phyloP scores from a whole-genome alignment of 2,329 filamentous ascomycete genomes.

The Colletotrichum paranaense region DNA sequence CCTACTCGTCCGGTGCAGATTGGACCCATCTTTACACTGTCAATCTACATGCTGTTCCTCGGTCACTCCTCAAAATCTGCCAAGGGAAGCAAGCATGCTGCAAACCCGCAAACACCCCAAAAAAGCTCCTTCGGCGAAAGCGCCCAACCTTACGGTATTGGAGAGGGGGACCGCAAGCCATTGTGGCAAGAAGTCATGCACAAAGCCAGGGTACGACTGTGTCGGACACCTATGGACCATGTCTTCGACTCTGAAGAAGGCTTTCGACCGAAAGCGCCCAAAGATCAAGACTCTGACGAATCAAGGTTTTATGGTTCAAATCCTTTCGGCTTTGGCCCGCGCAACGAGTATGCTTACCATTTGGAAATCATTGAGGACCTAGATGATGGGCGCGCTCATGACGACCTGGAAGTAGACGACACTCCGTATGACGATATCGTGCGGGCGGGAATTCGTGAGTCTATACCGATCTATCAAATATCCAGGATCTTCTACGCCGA shows the following conservation, averaged over 20 bases:
- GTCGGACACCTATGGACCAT: constrained; percentile 70
- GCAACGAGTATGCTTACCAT: constrained; percentile 77
- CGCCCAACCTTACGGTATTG: constrained; percentile 56
- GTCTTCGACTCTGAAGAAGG: constrained; percentile 55
- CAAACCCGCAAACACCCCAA: not conserved
- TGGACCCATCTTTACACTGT: constrained; percentile 86
- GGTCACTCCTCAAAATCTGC: constrained; percentile 67
- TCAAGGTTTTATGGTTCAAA: constrained; percentile 9
- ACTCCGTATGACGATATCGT: constrained; percentile 54
- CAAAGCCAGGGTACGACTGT: constrained; percentile 86
- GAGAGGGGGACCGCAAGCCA: constrained; percentile 69
- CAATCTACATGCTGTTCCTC: constrained; percentile 94
- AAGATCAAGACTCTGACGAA: not conserved
- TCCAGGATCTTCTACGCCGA: constrained; percentile 95
- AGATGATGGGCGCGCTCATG: constrained; percentile 66
- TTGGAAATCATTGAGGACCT: constrained; percentile 86
- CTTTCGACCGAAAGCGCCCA: constrained; percentile 39
- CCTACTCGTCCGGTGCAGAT: constrained; percentile 78
- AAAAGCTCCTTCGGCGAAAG: not conserved
- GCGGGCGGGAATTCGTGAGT: constrained; percentile 62
- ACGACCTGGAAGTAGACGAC: constrained; percentile 46
- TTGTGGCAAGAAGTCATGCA: constrained; percentile 98
- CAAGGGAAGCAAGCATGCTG: not conserved
- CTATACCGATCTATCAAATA: constrained; percentile 68
- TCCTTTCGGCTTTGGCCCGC: constrained; percentile 39